A percentile compares a stretch with the other conserved stretches of the same genome.
These are phyloP conservation scores for Mortierella sp. DNA, from an alignment of 371 early-diverging fungal species.

Conservation along the genomic window DNA sequence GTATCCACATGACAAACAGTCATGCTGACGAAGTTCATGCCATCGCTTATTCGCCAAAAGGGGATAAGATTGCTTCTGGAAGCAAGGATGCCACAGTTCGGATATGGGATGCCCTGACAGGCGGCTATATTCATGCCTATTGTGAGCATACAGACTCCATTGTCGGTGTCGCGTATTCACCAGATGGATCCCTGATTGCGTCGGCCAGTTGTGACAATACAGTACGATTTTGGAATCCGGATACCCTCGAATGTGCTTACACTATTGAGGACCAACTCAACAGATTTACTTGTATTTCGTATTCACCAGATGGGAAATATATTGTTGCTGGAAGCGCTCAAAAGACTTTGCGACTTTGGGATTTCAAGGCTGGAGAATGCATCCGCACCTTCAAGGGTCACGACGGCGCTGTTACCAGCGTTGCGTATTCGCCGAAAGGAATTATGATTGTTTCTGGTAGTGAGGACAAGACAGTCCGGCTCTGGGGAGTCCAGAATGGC, in stretches of 20 bases:
- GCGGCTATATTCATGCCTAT: neutral
- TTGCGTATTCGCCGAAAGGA: conserved; percentile 14
- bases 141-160: neutral
- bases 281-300: neutral
- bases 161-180: neutral
- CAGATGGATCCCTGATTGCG: neutral
- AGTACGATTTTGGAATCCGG: conserved; percentile 3
- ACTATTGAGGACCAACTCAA: neutral
- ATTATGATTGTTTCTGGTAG: neutral
- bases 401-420: neutral
- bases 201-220: neutral
- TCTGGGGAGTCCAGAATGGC: conserved; percentile 10
- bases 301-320: neutral
- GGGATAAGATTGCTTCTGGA: no score
- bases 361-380: neutral
- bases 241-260: no score
- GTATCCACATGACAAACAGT: no score
- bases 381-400: neutral
- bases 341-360: conserved; percentile 4
- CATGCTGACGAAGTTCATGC: no score
- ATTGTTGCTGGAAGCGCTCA: neutral
- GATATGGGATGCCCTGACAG: conserved; percentile 5
- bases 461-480: conserved; percentile 1
- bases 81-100: neutral
- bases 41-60: no score